Conservation (phyloP, 805 yeast genomes). For the Schwanniomyces polymorphus region DNA sequence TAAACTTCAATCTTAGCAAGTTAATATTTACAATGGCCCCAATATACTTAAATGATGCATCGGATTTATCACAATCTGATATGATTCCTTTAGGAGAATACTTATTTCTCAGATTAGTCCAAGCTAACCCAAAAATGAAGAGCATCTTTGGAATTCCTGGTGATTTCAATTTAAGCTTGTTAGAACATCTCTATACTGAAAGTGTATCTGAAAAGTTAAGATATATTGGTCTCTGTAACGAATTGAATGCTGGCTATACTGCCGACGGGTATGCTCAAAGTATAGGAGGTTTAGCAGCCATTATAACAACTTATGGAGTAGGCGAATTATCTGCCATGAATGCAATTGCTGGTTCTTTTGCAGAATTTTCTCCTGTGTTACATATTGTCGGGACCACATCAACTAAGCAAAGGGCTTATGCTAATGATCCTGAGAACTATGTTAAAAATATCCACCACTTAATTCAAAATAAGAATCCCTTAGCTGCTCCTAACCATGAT, state of each 20-base stretch:
- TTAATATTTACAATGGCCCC: background rate
- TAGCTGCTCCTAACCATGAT: conserved; percentile 59
- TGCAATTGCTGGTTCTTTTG: conserved; percentile 79
- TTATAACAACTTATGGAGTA: conserved; percentile 79
- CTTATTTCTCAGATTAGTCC: conserved; percentile 55
- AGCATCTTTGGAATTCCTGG: conserved; percentile 81
- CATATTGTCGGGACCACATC: conserved; percentile 77
- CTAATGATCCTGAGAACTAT: conserved; percentile 9
- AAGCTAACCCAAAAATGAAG: conserved; percentile 47
- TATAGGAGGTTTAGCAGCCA: conserved; percentile 59
- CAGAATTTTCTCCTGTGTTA: conserved; percentile 76
- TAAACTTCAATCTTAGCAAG: background rate
- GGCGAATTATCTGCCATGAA: conserved; percentile 86
- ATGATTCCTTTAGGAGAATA: conserved; percentile 64
- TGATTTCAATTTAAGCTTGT: conserved; percentile 64
- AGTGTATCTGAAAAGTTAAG: conserved; percentile 39
- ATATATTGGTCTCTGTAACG: conserved; percentile 89
- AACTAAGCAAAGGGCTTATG: conserved; percentile 20
- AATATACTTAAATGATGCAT: background rate
- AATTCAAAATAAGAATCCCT: conserved; percentile 50
- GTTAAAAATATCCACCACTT: conserved; percentile 54
- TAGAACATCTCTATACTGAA: conserved; percentile 63
- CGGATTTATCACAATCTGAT: conserved; percentile 4
- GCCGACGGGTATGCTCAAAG: conserved; percentile 84
- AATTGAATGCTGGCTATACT: conserved; percentile 84